Percentiles rank a stretch among this genome's conserved stretches.
phyloP scores from a whole-genome alignment of 345 rosid species.

The Gossypioides kirkii region DNA sequence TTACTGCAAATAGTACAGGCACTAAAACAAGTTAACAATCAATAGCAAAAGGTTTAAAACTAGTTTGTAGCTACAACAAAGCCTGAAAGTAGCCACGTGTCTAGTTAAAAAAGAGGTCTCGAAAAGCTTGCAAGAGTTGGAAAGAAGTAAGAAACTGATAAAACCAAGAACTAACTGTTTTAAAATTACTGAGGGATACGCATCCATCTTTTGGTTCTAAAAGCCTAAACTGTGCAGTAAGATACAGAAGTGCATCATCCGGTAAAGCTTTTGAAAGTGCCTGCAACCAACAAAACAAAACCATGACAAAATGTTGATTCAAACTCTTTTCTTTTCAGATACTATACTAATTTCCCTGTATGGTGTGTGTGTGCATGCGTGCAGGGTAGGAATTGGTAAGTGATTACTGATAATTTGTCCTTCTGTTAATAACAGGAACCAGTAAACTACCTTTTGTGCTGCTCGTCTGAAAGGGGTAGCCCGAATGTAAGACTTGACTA shows the following conservation, averaged over 20 bases:
- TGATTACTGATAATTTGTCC: background rate
- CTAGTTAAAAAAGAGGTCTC: background rate
- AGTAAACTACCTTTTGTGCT: slow-evolving; percentile 66
- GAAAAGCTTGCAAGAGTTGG: background rate
- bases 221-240: slow-evolving; percentile 69
- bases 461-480: slow-evolving; percentile 75
- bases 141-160: background rate
- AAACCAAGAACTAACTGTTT: slow-evolving; percentile 42
- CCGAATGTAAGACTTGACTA: slow-evolving; percentile 66
- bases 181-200: slow-evolving; percentile 67
- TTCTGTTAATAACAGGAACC: background rate
- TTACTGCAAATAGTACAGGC: background rate
- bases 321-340: background rate
- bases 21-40: background rate
- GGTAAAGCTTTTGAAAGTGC: slow-evolving; percentile 91
- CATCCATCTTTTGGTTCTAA: slow-evolving; percentile 81
- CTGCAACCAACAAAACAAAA: slow-evolving; percentile 32
- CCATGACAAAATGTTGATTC: slow-evolving; percentile 2
- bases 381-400: background rate
- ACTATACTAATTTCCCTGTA: background rate
- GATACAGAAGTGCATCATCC: slow-evolving; percentile 74
- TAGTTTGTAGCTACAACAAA: background rate
- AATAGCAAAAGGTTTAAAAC: background rate
- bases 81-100: background rate
- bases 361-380: too few relatives aligned